Conservation (phyloP, 768 basidiomycete genomes). For the Xerocomellus amylosporus region DNA sequence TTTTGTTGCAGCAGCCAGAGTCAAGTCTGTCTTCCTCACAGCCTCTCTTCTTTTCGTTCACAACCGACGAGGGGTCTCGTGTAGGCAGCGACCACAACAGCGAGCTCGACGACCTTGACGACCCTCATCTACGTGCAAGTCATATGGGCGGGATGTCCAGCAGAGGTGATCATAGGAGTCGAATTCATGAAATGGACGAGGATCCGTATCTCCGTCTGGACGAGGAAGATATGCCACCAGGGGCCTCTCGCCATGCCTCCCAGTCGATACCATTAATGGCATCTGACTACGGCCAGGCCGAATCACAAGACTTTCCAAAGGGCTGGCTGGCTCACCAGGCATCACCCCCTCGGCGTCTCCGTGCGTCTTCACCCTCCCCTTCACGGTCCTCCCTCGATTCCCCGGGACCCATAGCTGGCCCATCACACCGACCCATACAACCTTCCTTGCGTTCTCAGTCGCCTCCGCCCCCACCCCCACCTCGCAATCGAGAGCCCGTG, state of each 20-base stretch:
- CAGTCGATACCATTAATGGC: slow-evolving; percentile 39
- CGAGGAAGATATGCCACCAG: slow-evolving; percentile 53
- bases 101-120: slow-evolving; percentile 71
- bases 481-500: slow-evolving; percentile 43
- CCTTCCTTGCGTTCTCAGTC: slow-evolving; percentile 39
- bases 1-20: slow-evolving; percentile 59
- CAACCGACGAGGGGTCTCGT: slow-evolving; percentile 65
- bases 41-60: slow-evolving; percentile 88
- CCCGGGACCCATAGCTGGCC: slow-evolving; percentile 33
- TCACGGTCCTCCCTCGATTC: slow-evolving; percentile 33
- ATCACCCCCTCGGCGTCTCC: slow-evolving; percentile 50
- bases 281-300: slow-evolving; percentile 32
- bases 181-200: slow-evolving; percentile 45
- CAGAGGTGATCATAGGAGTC: slow-evolving; percentile 28
- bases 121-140: slow-evolving; percentile 61
- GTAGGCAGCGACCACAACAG: slow-evolving; percentile 45
- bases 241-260: slow-evolving; percentile 35
- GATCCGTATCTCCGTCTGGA: slow-evolving; percentile 79
- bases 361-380: slow-evolving; percentile 42
- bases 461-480: slow-evolving; percentile 39
- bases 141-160: slow-evolving; percentile 33
- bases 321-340: slow-evolving; percentile 76
- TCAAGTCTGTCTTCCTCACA: slow-evolving; percentile 61
- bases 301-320: slow-evolving; percentile 43
- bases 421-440: slow-evolving; percentile 27